Evolutionary conservation across 1,284 basidiomycete genomes (phyloP).

Genomic region (Albatrellus sp.): DNA sequence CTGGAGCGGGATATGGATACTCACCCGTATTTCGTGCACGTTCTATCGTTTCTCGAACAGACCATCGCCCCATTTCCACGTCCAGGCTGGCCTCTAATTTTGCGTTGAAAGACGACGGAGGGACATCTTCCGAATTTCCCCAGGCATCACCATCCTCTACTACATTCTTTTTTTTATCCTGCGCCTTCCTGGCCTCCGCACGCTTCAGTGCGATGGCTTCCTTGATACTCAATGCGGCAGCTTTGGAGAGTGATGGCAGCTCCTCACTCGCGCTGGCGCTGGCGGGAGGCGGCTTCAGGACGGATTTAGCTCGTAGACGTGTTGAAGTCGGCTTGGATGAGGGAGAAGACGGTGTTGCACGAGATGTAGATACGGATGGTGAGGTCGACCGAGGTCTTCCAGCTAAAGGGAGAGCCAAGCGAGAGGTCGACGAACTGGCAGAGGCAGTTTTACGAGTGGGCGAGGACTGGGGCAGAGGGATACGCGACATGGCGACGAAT

Average conservation of each 20-base stretch:
- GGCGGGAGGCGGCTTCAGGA: conserved; percentile 12
- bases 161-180: conserved; percentile 14
- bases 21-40: conserved; percentile 65
- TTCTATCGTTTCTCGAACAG: conserved; percentile 65
- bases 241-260: conserved; percentile 16
- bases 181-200: conserved; percentile 58
- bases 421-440: conserved; percentile 6
- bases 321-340: background rate
- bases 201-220: conserved; percentile 65
- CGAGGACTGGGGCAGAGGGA: conserved; percentile 32
- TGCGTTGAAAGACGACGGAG: conserved; percentile 20
- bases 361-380: conserved; percentile 5
- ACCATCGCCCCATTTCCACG: conserved; percentile 49
- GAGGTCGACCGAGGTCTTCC: conserved; percentile 13
- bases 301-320: conserved; percentile 10
- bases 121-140: conserved; percentile 31
- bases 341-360: background rate
- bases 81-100: conserved; percentile 30
- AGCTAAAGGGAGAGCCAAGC: conserved; percentile 7
- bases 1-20: conserved; percentile 7
- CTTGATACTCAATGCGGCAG: conserved; percentile 37
- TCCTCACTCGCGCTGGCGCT: conserved; percentile 13
- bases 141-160: conserved; percentile 15
- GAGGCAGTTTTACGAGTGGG: conserved; percentile 20
- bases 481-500: conserved; percentile 33